Evolutionary conservation across 306 rosid genomes (phyloP), one percentile per base, ranked within the genome.

Genomic region (Ormosia emarginata): DNA sequence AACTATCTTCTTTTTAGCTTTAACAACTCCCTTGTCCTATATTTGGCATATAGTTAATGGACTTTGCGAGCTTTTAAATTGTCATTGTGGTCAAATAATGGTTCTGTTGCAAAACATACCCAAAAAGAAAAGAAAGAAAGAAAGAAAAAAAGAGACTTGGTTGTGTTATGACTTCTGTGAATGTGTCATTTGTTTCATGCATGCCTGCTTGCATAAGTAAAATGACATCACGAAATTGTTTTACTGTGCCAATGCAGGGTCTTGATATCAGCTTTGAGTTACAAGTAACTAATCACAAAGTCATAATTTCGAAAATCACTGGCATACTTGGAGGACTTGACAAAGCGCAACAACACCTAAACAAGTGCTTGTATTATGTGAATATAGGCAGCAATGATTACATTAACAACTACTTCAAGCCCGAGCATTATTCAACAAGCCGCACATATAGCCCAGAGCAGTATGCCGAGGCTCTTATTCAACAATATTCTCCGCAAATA

Each of bases 301-400:
- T 4, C 5, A 58, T 77, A 24, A 44, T 81, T 33, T 18, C 64
- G 2, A 52, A 44, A 43, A 69, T 90, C 0, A 47, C 13, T 13
- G 18, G 18, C 1, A 37, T 3, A 39, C 36, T 83, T 8, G 57
- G 84, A 12, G 52, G 40, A 17, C 46, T 18, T 7, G 37, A 5
- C 1, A 18, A 74, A 8, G 73, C 88, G 0, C 7, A 8, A 40
- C 2, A 74, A 12, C 17, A 78, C 61, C 33, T 90, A 64, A 71
- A 73, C 6, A 79, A 82, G 55, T 90, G 93, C 75, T 71, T 88
- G 46, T 90, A 84, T 78, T 72, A 75, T 30, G 69, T 86, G 18
- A 74, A 34, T 14, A 76, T 88, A 24, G 93, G 93, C 2, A 86
- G 50, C 55, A 90, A 90, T 7, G 93, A 88, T 43, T 90, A 79